Evolutionary conservation across 345 rosid genomes (phyloP).

Genomic region (Aquilaria malaccensis): DNA sequence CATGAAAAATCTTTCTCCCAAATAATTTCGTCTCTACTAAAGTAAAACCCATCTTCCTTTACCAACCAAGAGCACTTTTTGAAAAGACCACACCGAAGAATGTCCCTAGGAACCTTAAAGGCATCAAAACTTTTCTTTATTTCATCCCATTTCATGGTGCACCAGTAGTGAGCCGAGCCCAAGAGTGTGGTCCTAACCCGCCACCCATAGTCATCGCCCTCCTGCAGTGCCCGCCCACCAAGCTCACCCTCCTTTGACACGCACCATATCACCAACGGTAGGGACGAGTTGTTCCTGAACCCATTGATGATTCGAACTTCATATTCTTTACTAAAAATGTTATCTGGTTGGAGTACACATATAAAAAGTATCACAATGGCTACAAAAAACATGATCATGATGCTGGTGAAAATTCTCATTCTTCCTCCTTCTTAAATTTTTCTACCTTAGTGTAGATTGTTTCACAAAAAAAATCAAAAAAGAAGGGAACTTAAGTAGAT

Average conservation of each 20-base stretch:
- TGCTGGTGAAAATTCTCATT: conserved; percentile 28
- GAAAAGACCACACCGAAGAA: conserved; percentile 42
- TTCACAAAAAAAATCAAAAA: too few species aligned
- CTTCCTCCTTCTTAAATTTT: neutral
- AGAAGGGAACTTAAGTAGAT: too few species aligned
- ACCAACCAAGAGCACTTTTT: conserved; percentile 83
- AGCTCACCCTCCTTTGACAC: conserved; percentile 50
- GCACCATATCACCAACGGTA: conserved; percentile 88
- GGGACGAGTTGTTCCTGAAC: conserved; percentile 75
- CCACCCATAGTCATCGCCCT: conserved; percentile 84
- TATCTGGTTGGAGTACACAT: conserved; percentile 24
- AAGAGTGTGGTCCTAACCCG: conserved; percentile 35
- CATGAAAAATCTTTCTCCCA: conserved; percentile 86
- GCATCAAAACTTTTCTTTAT: conserved; percentile 53
- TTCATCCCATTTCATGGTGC: conserved; percentile 75
- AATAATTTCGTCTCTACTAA: conserved; percentile 66
- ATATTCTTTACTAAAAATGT: conserved; percentile 32
- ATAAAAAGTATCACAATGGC: conserved; percentile 25
- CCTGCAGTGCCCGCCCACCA: conserved; percentile 94
- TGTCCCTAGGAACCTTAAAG: conserved; percentile 49
- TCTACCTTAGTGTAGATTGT: too few species aligned
- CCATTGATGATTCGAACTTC: conserved; percentile 82
- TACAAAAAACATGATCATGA: conserved; percentile 16
- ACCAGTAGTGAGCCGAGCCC: conserved; percentile 32
- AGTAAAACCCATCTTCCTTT: conserved; percentile 81